These are phyloP conservation scores for Hydrangea macrophylla DNA, from an alignment of 148 eudicot genomes.

Conservation along the genomic window DNA sequence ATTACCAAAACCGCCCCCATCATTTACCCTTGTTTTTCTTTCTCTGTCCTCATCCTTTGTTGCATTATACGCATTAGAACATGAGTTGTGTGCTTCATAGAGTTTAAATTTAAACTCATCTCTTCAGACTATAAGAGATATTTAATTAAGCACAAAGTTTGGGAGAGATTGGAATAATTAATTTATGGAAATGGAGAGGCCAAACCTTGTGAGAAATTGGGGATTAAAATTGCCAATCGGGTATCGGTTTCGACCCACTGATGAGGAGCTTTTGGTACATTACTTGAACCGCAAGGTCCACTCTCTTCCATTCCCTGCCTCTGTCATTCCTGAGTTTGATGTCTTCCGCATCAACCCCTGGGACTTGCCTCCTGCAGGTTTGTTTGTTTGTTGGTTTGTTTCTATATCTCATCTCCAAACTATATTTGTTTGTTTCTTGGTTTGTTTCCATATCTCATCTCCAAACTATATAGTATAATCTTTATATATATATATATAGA, in stretches of 20 bases:
- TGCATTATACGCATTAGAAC: too few species aligned
- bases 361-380: conserved; percentile 65
- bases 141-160: not conserved
- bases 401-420: too few species aligned
- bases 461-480: too few species aligned
- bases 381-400: too few species aligned
- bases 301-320: conserved; percentile 43
- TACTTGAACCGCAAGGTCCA: conserved; percentile 42
- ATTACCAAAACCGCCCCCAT: too few species aligned
- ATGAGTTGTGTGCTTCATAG: too few species aligned
- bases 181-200: not conserved
- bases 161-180: not conserved
- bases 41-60: too few species aligned
- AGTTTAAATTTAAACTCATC: not conserved
- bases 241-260: conserved; percentile 57
- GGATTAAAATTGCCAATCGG: conserved; percentile 45
- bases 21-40: too few species aligned
- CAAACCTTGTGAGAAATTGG: not conserved
- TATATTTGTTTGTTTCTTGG: too few species aligned
- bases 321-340: conserved; percentile 42
- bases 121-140: not conserved
- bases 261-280: conserved; percentile 49
- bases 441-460: too few species aligned
- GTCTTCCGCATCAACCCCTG: conserved; percentile 37
- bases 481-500: not conserved